Base-by-base conservation (phyloP, 2,329 filamentous ascomycete genomes). In the Aspergillus brasiliensis region DNA sequence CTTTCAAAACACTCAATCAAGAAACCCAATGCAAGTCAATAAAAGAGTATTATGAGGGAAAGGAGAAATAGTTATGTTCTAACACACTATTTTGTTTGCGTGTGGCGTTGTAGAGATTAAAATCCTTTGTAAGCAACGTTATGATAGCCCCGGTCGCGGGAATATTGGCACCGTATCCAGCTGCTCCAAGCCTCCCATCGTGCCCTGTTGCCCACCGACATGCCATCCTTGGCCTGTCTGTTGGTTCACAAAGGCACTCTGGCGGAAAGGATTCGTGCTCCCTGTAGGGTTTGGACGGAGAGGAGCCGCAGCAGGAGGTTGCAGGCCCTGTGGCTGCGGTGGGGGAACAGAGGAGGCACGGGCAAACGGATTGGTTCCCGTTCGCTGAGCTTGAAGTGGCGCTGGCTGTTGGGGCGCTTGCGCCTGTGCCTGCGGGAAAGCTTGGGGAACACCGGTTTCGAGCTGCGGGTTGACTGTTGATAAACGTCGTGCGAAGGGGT, bases 241-340 rank as follows among this genome's bases (percentile, higher is more conserved):
- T 70, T 96, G 92, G 71, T 96, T 95, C 55, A 96, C 88, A 74
- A 97, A 96, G 3, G 89, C 87, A 48, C 90, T 91, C 72, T 98
- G 92, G 15, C 95, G 86, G 83, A 98, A 98, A 0, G 95, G 95
- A 70, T 99, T 99, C 2, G 93, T 97, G 70, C 86, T 92, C 8
- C 92, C 93, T 0, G 93, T 97, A 1, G 89, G 85, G 70, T 94
- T 92, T 2, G 92, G 86, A 56, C 84, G 84, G 5, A 95, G 78
- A 51, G 83, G 73, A n/a, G 75, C 74, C 2, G 74, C 70, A 11
- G 72, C 63, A 7, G 78, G 63, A 23, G 77, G 75, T 17, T 77
- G 73, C 13, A 78, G 54, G 6, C 69, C 69, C 51, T 69, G 69
- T 48, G 77, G 71, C 46, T 75, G 70, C 54, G 71, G 69, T 13